Conservation (phyloP, 805 yeast species). For the Cyberlindnera xishuangbannaensis region DNA sequence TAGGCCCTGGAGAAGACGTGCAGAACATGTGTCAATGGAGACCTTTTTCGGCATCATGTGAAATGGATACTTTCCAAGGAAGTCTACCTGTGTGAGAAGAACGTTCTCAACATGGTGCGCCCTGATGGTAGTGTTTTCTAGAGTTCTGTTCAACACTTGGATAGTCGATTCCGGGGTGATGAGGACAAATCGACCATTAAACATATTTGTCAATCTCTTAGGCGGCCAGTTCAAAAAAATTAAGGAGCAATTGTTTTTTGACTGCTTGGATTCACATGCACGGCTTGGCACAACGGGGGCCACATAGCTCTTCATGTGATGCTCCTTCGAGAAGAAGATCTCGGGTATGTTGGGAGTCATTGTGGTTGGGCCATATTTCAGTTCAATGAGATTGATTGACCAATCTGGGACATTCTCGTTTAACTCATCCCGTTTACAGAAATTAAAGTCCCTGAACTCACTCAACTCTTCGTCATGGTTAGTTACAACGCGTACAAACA, state of each 20-base stretch:
- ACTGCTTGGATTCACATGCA: background rate
- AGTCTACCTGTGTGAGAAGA: constrained; percentile 2
- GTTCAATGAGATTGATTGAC: constrained; percentile 8
- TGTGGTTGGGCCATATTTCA: constrained; percentile 1
- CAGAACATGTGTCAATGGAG: constrained; percentile 1
- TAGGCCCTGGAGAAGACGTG: constrained; percentile 1
- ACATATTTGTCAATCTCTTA: constrained; percentile 2
- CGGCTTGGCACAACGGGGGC: constrained; percentile 1
- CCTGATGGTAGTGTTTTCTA: constrained; percentile 6
- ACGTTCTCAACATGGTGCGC: constrained; percentile 3
- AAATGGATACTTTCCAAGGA: constrained; percentile 1
- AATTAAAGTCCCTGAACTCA: constrained; percentile 1
- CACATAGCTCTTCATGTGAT: constrained; percentile 4
- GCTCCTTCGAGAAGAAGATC: background rate
- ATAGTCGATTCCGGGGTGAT: constrained; percentile 6
- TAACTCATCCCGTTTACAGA: background rate
- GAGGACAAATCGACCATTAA: constrained; percentile 4
- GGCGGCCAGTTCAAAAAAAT: constrained; percentile 5
- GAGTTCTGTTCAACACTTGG: constrained; percentile 2
- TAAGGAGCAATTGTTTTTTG: constrained; percentile 1
- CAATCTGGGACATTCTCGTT: constrained; percentile 2
- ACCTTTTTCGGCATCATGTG: constrained; percentile 2
- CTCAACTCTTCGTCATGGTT: constrained; percentile 2
- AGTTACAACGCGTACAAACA: constrained; percentile 4
- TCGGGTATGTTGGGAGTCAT: constrained; percentile 2